Evolutionary conservation across 768 basidiomycete species (phyloP).

Genomic region (Botryobasidium botryosum): DNA sequence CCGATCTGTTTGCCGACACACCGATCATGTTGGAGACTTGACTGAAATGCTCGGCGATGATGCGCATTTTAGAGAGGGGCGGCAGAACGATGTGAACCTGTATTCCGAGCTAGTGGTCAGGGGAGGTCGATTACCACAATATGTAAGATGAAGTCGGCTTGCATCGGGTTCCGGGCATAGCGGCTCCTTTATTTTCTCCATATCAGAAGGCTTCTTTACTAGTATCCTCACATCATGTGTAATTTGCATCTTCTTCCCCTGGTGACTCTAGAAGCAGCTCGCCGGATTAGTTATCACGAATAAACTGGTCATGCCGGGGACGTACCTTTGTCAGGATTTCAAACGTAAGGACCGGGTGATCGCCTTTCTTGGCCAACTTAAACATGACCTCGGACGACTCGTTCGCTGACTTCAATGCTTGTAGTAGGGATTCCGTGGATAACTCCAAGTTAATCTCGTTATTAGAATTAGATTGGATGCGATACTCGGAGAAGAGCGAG

Average conservation of each 20-base stretch:
- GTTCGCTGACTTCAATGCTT: constrained; percentile 43
- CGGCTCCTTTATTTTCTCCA: constrained; percentile 57
- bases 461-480: constrained; percentile 70
- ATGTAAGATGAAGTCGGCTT: constrained; percentile 5
- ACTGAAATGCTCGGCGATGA: constrained; percentile 56
- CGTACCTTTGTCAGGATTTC: constrained; percentile 36
- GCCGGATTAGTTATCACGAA: background rate
- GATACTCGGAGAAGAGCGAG: constrained; percentile 56
- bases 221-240: constrained; percentile 71
- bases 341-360: constrained; percentile 59
- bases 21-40: constrained; percentile 53
- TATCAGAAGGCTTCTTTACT: constrained; percentile 58
- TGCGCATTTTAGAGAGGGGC: constrained; percentile 55
- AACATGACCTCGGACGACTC: constrained; percentile 49
- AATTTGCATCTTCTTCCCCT: constrained; percentile 46
- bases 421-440: constrained; percentile 54
- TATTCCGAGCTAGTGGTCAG: too few relatives aligned
- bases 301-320: background rate
- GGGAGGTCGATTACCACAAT: background rate
- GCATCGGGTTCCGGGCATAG: constrained; percentile 79
- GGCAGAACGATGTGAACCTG: constrained; percentile 69
- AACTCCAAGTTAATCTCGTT: constrained; percentile 70
- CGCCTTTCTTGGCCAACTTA: constrained; percentile 77
- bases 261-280: constrained; percentile 35
- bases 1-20: constrained; percentile 48